phyloP scores from a whole-genome alignment of 495 filamentous ascomycete species.

The Xylaria sp. region DNA sequence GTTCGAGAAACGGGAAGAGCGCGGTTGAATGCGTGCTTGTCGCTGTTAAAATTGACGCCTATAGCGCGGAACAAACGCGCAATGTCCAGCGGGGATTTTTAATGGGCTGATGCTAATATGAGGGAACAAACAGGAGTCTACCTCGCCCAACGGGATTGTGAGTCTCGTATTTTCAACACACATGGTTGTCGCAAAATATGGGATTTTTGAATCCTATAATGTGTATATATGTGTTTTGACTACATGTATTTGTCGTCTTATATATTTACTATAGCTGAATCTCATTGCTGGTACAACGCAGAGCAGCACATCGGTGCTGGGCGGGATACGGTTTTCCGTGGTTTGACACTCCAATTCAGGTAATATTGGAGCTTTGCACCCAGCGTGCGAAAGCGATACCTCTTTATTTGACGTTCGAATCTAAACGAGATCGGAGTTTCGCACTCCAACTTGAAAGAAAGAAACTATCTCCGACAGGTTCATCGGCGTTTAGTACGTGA shows the following conservation, averaged over 20 bases:
- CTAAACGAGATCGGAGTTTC: background rate
- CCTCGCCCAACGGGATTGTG: slow-evolving; percentile 1
- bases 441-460: background rate
- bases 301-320: background rate
- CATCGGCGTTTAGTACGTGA: slow-evolving; percentile 5
- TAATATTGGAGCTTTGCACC: background rate
- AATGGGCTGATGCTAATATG: slow-evolving; percentile 27
- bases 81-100: slow-evolving; percentile 76
- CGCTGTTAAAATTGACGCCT: slow-evolving; percentile 82
- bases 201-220: background rate
- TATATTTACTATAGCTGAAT: background rate
- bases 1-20: slow-evolving; percentile 53
- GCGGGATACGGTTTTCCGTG: background rate
- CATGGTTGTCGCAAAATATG: background rate
- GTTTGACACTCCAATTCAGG: background rate
- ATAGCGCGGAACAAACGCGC: slow-evolving; percentile 68
- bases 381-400: background rate
- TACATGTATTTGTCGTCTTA: background rate
- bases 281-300: background rate
- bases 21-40: slow-evolving; percentile 72
- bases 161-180: slow-evolving; percentile 12
- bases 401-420: background rate
- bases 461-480: background rate
- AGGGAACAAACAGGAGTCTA: background rate
- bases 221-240: background rate